phyloP scores from a whole-genome alignment of 2,329 filamentous ascomycete genomes.

The Massarina eburnea region DNA sequence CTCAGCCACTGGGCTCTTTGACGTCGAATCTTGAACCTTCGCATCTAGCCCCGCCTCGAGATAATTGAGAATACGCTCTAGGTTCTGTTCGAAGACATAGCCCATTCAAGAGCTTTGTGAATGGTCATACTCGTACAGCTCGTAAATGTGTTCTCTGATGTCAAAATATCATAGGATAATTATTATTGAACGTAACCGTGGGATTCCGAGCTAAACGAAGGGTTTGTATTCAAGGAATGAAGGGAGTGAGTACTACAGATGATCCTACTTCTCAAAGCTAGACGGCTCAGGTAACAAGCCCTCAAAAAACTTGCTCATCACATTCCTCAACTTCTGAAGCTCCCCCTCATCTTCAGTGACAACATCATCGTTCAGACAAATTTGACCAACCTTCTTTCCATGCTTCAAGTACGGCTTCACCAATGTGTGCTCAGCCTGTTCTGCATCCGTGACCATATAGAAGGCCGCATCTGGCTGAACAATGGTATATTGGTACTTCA shows the following conservation, averaged over 20 bases:
- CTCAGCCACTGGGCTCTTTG: too few relatives aligned
- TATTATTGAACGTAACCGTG: too few relatives aligned
- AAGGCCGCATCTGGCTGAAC: conserved; percentile 47
- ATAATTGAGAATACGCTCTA: too few relatives aligned
- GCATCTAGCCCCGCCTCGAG: too few relatives aligned
- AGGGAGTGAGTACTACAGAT: not conserved
- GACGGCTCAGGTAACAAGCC: conserved; percentile 27
- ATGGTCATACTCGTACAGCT: too few relatives aligned
- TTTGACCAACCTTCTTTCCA: conserved; percentile 41
- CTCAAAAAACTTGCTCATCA: conserved; percentile 41
- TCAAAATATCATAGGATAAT: too few relatives aligned
- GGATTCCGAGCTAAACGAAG: conserved; percentile 11
- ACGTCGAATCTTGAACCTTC: too few relatives aligned
- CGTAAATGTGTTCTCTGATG: too few relatives aligned
- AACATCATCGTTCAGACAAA: conserved; percentile 50
- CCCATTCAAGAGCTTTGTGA: too few relatives aligned
- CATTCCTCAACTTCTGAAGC: conserved; percentile 38
- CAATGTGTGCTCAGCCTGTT: conserved; percentile 44
- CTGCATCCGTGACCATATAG: conserved; percentile 49
- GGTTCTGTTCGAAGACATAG: too few relatives aligned
- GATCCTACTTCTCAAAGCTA: conserved; percentile 19
- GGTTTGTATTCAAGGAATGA: not conserved
- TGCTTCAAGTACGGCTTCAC: conserved; percentile 41
- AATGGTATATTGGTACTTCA: conserved; percentile 47
- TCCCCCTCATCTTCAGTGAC: conserved; percentile 39